Base-by-base conservation (phyloP, 176 grass and related monocot genomes). In the Oryza meridionalis region DNA sequence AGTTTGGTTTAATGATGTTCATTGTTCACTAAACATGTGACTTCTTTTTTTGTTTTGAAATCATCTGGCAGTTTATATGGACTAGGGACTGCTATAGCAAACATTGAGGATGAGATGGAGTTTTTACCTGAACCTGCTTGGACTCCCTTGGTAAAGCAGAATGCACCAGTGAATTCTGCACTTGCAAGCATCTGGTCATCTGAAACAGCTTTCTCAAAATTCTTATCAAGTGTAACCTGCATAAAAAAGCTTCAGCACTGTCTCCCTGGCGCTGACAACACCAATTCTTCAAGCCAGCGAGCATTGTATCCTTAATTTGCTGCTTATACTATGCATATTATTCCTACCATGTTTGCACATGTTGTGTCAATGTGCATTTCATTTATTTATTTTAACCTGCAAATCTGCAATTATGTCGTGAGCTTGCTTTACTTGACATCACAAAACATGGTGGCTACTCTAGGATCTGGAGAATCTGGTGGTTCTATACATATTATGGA, bases 251-350 rank as follows among this genome's bases (percentile, higher is more conserved):
- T 92, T 65, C 82, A 27, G 25, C 45, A 12, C 31, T 51, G 64
- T 17, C 2, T 43, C 42, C 61, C 73, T 50, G 64, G 75, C 79
- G 33, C 35, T 76, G 49, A 65, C 80, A 69, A 47, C 75, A 74
- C 31, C 67, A 85, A 21, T 70, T 85, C 84, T 67, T 63, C 81
- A 65, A 59, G 72, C 17, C 83, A 86, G 32, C 75, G 69, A 79
- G 90, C 81, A 81, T 87, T 94, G 93, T 94, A 94, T 94, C 92
- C 92, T 82, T 53, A 84, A 35, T 6, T 61, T 6, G 6, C 73
- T 76, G 32, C 25, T 82, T 77, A 2, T 59, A 21, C 69, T 84
- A 13, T 81, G 44, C 58, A 51, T 84, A 64, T 47, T 80, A 25
- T 66, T 51, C 9, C 76, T 76, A 29, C 32, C 72, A 67, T 51